These are phyloP conservation scores for Effrenium voratum DNA, from an alignment of 73 alveolate species.

Conservation along the genomic window DNA sequence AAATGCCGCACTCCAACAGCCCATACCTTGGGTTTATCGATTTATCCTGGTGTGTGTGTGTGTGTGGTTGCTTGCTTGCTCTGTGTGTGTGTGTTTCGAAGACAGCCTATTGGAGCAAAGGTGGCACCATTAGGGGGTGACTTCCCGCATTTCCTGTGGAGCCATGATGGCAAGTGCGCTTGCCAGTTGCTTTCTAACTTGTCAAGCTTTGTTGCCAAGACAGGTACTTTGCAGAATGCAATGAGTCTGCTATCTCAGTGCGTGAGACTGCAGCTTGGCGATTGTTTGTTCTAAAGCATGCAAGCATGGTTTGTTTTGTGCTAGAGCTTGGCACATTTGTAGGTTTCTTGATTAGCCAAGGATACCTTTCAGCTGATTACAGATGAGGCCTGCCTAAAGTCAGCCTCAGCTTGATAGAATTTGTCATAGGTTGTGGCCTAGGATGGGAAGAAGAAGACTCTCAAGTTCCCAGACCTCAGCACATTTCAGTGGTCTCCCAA, in stretches of 20 bases:
- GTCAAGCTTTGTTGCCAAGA: neutral
- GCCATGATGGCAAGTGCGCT: constrained; percentile 84
- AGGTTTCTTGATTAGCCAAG: neutral
- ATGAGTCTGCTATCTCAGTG: constrained; percentile 53
- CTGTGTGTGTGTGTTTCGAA: too few relatives aligned
- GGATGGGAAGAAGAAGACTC: constrained; percentile 91
- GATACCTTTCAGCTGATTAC: constrained; percentile 27
- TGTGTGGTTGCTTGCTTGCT: too few relatives aligned
- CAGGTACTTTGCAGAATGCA: constrained; percentile 91
- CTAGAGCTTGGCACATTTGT: neutral
- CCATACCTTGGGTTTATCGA: neutral
- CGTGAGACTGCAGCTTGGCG: constrained; percentile 69
- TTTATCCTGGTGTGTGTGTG: neutral
- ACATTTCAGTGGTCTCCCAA: constrained; percentile 94
- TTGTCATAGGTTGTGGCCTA: neutral
- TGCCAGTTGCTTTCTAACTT: neutral
- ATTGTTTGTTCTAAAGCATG: neutral
- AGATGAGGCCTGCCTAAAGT: neutral
- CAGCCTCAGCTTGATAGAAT: neutral
- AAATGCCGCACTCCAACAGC: constrained; percentile 76
- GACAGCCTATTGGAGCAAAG: too few relatives aligned
- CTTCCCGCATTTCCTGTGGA: constrained; percentile 90
- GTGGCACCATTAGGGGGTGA: constrained; percentile 82
- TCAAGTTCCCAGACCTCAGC: constrained; percentile 61
- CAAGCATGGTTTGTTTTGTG: neutral